Percentiles rank a stretch among this genome's conserved stretches.
Evolutionary conservation across 805 yeast species (phyloP).

Genomic region (Sugiyamaella boreocaroliniensis): DNA sequence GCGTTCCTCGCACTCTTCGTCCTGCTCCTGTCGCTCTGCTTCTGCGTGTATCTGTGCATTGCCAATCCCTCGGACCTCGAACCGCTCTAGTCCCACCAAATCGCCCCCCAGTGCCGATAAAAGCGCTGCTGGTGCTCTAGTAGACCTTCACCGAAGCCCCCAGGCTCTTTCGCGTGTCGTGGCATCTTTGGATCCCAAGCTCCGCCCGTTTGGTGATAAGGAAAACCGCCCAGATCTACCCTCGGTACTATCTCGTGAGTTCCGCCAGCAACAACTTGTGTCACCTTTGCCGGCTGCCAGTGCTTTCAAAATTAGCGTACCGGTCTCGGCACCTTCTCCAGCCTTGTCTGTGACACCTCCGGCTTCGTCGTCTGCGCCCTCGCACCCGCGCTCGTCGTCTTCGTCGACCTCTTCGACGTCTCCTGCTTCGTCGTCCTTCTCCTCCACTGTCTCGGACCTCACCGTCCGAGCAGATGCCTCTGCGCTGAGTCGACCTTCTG

Average conservation of each 20-base stretch:
- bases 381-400: neutral
- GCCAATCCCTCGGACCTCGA: neutral
- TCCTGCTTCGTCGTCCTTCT: neutral
- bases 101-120: neutral
- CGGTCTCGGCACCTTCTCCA: neutral
- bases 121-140: neutral
- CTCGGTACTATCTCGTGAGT: too few relatives aligned
- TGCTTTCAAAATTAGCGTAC: constrained; percentile 5
- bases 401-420: neutral
- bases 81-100: neutral
- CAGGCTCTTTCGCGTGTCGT: neutral
- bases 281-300: neutral
- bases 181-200: neutral
- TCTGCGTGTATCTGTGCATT: neutral
- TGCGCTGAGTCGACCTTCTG: neutral
- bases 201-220: neutral
- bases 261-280: too few relatives aligned
- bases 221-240: neutral
- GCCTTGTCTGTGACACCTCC: neutral
- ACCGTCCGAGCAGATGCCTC: neutral
- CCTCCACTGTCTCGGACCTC: neutral
- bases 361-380: neutral
- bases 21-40: neutral
- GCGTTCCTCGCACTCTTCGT: neutral
- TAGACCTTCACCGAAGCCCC: neutral